Evolutionary conservation across 352 stramenopile species (phyloP).

Genomic region (Globisporangium lucens): DNA sequence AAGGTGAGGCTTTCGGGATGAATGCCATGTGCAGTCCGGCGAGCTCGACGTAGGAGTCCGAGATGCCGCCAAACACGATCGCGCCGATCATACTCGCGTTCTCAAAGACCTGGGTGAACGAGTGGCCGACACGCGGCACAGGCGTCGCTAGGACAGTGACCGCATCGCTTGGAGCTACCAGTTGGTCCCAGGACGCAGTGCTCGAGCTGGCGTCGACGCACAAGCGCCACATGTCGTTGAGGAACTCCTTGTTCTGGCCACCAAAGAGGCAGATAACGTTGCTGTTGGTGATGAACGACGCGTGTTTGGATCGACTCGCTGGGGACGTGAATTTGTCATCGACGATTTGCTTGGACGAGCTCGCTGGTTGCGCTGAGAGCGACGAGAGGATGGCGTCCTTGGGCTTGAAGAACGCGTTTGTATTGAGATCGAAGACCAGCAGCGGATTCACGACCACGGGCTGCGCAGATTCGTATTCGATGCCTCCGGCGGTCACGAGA

Average conservation of each 20-base stretch:
- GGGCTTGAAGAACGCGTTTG: slow-evolving; percentile 39
- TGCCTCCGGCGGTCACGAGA: slow-evolving; percentile 56
- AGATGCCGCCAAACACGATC: slow-evolving; percentile 49
- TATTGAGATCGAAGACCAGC: slow-evolving; percentile 44
- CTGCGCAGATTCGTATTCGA: slow-evolving; percentile 70
- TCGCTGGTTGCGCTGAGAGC: slow-evolving; percentile 17
- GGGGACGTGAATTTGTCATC: slow-evolving; percentile 61
- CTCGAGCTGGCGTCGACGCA: slow-evolving; percentile 39
- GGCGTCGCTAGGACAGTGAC: slow-evolving; percentile 27
- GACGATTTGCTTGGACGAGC: slow-evolving; percentile 6
- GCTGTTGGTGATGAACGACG: slow-evolving; percentile 29
- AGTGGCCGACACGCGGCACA: slow-evolving; percentile 49
- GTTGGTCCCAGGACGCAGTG: slow-evolving; percentile 50
- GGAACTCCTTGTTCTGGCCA: slow-evolving; percentile 50
- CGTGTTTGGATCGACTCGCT: slow-evolving; percentile 55
- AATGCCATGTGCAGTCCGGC: slow-evolving; percentile 41
- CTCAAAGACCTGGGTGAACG: slow-evolving; percentile 53
- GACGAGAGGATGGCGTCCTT: slow-evolving; percentile 53
- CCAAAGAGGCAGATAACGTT: slow-evolving; percentile 50
- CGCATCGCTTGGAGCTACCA: slow-evolving; percentile 37
- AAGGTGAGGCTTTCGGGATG: slow-evolving; percentile 29
- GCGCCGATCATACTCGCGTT: slow-evolving; percentile 37
- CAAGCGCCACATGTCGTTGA: slow-evolving; percentile 61
- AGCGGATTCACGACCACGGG: slow-evolving; percentile 51
- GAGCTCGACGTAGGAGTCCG: slow-evolving; percentile 42